phyloP scores from a whole-genome alignment of 139 green algal species.

The Microglena sp. region DNA sequence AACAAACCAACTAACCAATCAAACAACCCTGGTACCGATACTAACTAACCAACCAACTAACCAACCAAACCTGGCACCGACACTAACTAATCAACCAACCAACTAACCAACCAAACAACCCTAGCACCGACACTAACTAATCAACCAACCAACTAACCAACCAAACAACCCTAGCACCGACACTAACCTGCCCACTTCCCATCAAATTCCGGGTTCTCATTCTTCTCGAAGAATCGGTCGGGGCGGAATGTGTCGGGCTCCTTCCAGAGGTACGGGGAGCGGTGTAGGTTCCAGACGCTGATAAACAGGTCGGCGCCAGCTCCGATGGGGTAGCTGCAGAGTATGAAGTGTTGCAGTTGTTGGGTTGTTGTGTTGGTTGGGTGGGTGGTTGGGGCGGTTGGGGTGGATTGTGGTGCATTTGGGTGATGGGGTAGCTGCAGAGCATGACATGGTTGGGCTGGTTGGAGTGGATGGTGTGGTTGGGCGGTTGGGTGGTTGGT shows the following conservation, averaged over 20 bases:
- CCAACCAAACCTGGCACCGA: too few species aligned
- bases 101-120: too few species aligned
- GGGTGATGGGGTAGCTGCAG: not conserved
- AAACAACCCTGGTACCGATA: too few species aligned
- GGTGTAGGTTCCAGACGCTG: slow-evolving; percentile 95
- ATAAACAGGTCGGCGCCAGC: slow-evolving; percentile 97
- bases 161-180: not conserved
- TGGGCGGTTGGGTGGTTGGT: not conserved
- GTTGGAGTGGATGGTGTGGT: not conserved
- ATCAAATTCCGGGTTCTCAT: slow-evolving; percentile 36
- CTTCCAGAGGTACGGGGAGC: slow-evolving; percentile 88
- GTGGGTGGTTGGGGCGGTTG: not conserved
- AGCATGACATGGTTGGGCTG: not conserved
- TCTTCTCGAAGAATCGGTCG: slow-evolving; percentile 70
- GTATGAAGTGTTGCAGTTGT: not conserved
- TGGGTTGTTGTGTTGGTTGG: not conserved
- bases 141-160: not conserved
- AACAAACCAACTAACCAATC: too few species aligned
- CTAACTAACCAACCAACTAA: too few species aligned
- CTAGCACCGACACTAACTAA: too few species aligned
- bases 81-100: too few species aligned
- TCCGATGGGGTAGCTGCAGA: slow-evolving; percentile 74
- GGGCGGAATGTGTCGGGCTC: slow-evolving; percentile 86
- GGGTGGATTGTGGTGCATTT: not conserved
- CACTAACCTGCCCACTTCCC: slow-evolving; percentile 43